These are phyloP conservation scores for Trichoderma reesei DNA, from an alignment of 495 filamentous ascomycete genomes.

Conservation along the genomic window DNA sequence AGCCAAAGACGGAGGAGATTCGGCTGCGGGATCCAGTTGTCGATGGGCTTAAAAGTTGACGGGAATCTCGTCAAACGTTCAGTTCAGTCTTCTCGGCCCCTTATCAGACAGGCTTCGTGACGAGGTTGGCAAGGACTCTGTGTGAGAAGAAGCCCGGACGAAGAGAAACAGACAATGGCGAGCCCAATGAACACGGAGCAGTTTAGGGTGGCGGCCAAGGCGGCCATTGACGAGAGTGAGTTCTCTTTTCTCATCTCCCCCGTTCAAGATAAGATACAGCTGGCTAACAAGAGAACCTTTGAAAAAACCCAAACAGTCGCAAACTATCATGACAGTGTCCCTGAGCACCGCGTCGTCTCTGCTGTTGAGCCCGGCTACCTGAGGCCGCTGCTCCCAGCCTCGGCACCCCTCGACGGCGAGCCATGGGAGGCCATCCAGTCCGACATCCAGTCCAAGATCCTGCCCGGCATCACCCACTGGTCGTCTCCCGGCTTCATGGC, in stretches of 20 bases:
- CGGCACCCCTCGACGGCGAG: constrained; percentile 65
- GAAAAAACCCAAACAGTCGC: constrained; percentile 46
- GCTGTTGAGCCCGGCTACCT: constrained; percentile 82
- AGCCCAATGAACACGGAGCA: constrained; percentile 66
- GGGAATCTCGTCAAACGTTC: neutral
- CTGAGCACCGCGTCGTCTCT: constrained; percentile 62
- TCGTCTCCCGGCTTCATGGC: constrained; percentile 95
- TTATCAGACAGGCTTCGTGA: neutral
- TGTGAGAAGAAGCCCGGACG: too few species aligned
- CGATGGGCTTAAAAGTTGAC: neutral
- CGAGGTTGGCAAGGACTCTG: neutral
- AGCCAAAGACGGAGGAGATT: neutral
- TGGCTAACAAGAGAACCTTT: constrained; percentile 11
- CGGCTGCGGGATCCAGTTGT: neutral
- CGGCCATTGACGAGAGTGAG: constrained; percentile 79
- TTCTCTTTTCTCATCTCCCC: constrained; percentile 8
- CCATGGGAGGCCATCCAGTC: constrained; percentile 70
- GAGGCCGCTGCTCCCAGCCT: constrained; percentile 62
- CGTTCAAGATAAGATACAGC: constrained; percentile 6
- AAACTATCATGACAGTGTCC: constrained; percentile 70
- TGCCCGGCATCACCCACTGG: constrained; percentile 92
- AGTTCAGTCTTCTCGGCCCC: too few species aligned
- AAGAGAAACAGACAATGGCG: neutral
- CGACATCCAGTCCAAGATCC: constrained; percentile 80
- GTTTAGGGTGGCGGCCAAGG: constrained; percentile 71